Evolutionary conservation across 208 protist genomes (phyloP).

Genomic region (Wallacemonas collosoma): DNA sequence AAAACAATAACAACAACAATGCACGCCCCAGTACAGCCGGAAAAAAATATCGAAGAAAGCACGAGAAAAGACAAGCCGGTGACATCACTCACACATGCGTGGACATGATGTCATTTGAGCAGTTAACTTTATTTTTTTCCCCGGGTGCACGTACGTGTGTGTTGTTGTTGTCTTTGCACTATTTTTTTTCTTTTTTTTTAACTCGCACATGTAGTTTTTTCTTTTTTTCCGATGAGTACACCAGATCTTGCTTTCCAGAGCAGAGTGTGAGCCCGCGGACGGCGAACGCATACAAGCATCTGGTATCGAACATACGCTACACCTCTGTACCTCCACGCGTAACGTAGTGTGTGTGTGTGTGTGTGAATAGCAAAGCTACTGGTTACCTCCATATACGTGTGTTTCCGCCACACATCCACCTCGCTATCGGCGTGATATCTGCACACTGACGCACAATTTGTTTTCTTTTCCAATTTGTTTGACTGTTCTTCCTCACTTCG

Average conservation of each 20-base stretch:
- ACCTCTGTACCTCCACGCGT: no score
- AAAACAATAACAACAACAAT: no score
- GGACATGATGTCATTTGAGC: not conserved
- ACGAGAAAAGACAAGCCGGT: not conserved
- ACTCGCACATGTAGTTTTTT: not conserved
- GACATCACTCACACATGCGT: not conserved
- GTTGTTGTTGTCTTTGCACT: not conserved
- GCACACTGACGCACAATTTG: not conserved
- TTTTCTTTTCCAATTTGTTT: not conserved
- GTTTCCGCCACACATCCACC: not conserved
- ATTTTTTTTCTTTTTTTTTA: constrained; percentile 17
- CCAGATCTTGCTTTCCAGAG: not conserved
- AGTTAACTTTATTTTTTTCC: constrained; percentile 14
- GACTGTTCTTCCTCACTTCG: no score
- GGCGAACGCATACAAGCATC: no score
- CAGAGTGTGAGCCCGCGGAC: no score
- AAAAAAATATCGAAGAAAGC: not conserved
- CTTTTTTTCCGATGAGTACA: not conserved
- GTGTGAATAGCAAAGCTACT: no score
- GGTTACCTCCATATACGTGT: no score
- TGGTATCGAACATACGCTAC: no score
- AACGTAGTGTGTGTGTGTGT: no score
- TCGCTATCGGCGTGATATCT: not conserved
- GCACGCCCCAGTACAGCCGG: no score
- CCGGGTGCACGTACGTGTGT: not conserved